Evolutionary conservation across 2,329 filamentous ascomycete species (phyloP), one percentile per base, ranked within the genome.

Genomic region (Aspergillus novoparasiticus): DNA sequence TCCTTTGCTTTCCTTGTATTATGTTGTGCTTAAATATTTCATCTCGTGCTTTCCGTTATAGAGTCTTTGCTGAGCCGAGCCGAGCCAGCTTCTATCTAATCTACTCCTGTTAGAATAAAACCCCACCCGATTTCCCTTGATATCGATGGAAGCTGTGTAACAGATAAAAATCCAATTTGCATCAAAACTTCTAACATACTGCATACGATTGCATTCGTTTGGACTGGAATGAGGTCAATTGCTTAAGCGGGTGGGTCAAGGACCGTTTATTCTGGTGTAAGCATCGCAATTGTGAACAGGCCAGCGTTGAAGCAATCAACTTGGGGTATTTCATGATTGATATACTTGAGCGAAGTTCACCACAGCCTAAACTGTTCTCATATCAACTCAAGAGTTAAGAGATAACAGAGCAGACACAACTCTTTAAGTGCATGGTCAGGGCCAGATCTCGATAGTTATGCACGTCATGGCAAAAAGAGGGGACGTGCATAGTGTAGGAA

Each of bases 11-110:
- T 57, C 46, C 41, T 55, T 67, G 64, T 65, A 66, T 63, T 60
- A 65, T 68, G 61, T 58, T 66, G 61, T 67, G 61, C 60, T 63
- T 68, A 64, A 39, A 21, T 23, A n/a, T 39, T 39, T 21, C 34
- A 39, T 39, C n/a, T 19, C 6, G n/a, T 39, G 21, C 30, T 55
- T 55, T 26, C 32, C 14, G 34, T 39, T 41, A 12, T 54, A 39
- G 51, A 55, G 19, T 19, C 12, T 26, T 39, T 55, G n/a, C 51
- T 26, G n/a, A n/a, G 12, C n/a, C 6, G 9, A 2, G 6, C 11
- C 6, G 9, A 2, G 6, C n/a, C 51, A 16, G 32, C 30, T 36
- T 19, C 21, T 39, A 19, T 39, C 32, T 36, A 54, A 21, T 34
- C 19, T 23, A 12, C n/a, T 11, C 30, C 11, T 5, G 16, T 14